Percentiles rank a stretch among this genome's conserved stretches.
phyloP scores from a whole-genome alignment of 352 stramenopile species.

The Phytopythium boreale region DNA sequence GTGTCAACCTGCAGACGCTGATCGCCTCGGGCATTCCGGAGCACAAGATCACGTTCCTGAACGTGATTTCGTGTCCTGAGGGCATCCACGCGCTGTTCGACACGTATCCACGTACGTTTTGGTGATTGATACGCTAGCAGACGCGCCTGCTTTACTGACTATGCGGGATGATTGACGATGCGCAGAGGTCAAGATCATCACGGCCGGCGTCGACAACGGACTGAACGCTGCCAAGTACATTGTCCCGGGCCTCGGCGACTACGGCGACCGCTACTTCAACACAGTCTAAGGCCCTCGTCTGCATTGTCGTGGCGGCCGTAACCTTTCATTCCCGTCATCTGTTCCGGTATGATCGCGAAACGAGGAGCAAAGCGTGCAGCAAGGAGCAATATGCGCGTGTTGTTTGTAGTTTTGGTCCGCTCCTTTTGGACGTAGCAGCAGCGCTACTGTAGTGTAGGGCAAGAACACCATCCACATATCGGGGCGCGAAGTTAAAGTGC shows the following conservation, averaged over 20 bases:
- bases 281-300: constrained; percentile 25
- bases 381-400: background rate
- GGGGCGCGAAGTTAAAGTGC: no score
- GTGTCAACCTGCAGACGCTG: constrained; percentile 49
- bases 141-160: background rate
- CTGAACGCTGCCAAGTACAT: constrained; percentile 97
- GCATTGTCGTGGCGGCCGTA: no score
- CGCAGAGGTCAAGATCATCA: constrained; percentile 75
- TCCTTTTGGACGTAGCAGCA: background rate
- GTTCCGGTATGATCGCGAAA: background rate
- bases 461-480: no score
- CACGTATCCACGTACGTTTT: constrained; percentile 56
- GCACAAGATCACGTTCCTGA: constrained; percentile 93
- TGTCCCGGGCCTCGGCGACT: constrained; percentile 95
- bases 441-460: background rate
- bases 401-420: constrained; percentile 1
- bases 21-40: constrained; percentile 82
- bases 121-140: background rate
- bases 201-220: constrained; percentile 72
- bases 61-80: constrained; percentile 93
- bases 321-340: background rate
- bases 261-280: constrained; percentile 93
- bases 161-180: background rate
- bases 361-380: background rate
- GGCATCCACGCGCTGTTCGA: constrained; percentile 79